Conservation (phyloP, 768 basidiomycete species). For the Tremella yokohamensis region DNA sequence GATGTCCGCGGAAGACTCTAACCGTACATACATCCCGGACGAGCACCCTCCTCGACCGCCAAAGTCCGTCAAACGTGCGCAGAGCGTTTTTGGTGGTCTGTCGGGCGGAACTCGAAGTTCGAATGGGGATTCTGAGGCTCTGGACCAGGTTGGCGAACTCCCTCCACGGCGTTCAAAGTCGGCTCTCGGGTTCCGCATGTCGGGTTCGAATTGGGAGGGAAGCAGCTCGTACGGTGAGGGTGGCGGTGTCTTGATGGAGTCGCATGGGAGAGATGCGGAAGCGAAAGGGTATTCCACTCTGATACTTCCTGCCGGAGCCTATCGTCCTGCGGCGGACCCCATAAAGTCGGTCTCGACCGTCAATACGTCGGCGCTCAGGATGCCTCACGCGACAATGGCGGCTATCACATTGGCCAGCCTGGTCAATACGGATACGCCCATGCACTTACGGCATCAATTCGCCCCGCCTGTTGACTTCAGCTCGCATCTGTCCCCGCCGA, state of each 20-base stretch:
- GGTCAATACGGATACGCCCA: constrained; percentile 35
- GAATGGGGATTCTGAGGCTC: constrained; percentile 13
- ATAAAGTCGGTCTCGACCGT: constrained; percentile 55
- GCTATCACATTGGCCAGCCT: constrained; percentile 56
- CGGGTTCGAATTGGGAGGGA: constrained; percentile 31
- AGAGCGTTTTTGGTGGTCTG: constrained; percentile 18
- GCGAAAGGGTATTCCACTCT: constrained; percentile 51
- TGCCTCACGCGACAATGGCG: constrained; percentile 85
- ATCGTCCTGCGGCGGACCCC: constrained; percentile 52
- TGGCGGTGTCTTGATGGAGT: constrained; percentile 45
- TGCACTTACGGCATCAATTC: constrained; percentile 45
- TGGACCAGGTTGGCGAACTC: constrained; percentile 14
- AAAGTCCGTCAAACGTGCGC: constrained; percentile 16
- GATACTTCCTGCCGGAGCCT: constrained; percentile 56
- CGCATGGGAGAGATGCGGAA: constrained; percentile 38
- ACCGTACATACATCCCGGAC: constrained; percentile 18
- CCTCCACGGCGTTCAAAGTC: constrained; percentile 25
- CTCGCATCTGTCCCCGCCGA: constrained; percentile 68
- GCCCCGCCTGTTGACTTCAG: constrained; percentile 60
- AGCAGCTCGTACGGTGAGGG: constrained; percentile 28
- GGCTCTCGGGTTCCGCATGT: constrained; percentile 31
- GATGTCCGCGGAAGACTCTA: constrained; percentile 34
- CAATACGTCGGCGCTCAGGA: constrained; percentile 70
- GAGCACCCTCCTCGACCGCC: constrained; percentile 16
- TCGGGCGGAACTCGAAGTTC: constrained; percentile 7